Evolutionary conservation across 2,329 filamentous ascomycete species (phyloP).

Genomic region (Paraphaeosphaeria sporulosa): DNA sequence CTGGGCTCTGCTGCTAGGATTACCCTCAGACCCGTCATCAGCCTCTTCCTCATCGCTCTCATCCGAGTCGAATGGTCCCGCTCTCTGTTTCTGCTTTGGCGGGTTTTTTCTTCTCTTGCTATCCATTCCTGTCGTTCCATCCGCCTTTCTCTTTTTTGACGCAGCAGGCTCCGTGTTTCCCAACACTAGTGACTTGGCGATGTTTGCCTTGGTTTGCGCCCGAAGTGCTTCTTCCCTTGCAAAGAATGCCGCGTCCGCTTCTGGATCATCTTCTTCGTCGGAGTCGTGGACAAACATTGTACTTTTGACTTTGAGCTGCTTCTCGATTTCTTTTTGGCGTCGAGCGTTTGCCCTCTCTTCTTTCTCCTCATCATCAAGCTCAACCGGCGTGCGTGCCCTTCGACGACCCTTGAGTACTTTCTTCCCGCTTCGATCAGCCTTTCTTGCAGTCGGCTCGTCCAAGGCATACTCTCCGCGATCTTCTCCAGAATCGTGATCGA

Average conservation of each 20-base stretch:
- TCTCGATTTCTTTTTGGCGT: conserved; percentile 75
- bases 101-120: conserved; percentile 44
- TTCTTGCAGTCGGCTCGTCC: conserved; percentile 69
- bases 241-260: conserved; percentile 78
- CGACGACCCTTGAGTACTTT: conserved; percentile 65
- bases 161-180: conserved; percentile 46
- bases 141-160: conserved; percentile 45
- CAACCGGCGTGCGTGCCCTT: conserved; percentile 61
- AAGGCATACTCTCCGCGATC: conserved; percentile 70
- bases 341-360: conserved; percentile 68
- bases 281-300: conserved; percentile 80
- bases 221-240: conserved; percentile 74
- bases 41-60: conserved; percentile 35
- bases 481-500: conserved; percentile 62
- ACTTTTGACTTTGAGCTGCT: conserved; percentile 82
- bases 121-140: conserved; percentile 26
- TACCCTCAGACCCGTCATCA: conserved; percentile 30
- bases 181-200: conserved; percentile 55
- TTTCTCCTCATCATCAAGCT: conserved; percentile 68
- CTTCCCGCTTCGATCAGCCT: conserved; percentile 59
- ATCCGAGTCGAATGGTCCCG: conserved; percentile 36
- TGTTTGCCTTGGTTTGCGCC: conserved; percentile 60
- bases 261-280: conserved; percentile 89
- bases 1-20: conserved; percentile 35
- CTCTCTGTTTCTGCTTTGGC: conserved; percentile 37